Conservation (phyloP, 768 basidiomycete species). For the Lactarius indigo region DNA sequence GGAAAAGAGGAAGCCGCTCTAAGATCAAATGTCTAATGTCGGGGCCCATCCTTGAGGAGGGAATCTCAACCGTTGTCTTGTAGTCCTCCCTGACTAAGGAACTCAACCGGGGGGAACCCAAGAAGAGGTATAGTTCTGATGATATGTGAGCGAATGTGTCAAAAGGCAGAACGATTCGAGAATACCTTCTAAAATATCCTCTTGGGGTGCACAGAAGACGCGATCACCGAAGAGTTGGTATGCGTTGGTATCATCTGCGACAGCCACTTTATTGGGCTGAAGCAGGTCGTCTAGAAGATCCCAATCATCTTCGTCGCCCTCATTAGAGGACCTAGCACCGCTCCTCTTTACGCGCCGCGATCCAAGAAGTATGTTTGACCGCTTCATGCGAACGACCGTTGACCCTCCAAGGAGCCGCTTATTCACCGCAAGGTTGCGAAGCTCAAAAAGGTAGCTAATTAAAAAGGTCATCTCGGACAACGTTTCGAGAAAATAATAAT, state of each 20-base stretch:
- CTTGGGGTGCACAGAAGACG: conserved; percentile 79
- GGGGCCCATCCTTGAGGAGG: conserved; percentile 42
- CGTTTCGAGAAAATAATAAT: conserved; percentile 3
- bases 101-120: conserved; percentile 76
- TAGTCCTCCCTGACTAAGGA: conserved; percentile 76
- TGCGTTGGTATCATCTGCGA: conserved; percentile 83
- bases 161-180: background rate
- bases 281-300: conserved; percentile 71
- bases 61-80: conserved; percentile 51
- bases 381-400: conserved; percentile 64
- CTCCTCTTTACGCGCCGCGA: conserved; percentile 53
- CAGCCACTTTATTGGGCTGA: conserved; percentile 63
- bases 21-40: conserved; percentile 63
- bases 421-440: conserved; percentile 86
- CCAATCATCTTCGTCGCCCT: conserved; percentile 70
- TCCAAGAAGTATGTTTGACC: conserved; percentile 68
- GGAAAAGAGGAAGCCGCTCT: conserved; percentile 84
- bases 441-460: conserved; percentile 72
- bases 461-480: background rate
- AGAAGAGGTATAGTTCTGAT: conserved; percentile 65
- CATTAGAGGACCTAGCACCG: conserved; percentile 33
- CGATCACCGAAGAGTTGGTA: conserved; percentile 75
- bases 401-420: conserved; percentile 45
- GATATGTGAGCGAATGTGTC: background rate
- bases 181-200: conserved; percentile 83